These are phyloP conservation scores for Phytophthora ohioensis DNA, from an alignment of 352 stramenopile genomes.

Conservation along the genomic window DNA sequence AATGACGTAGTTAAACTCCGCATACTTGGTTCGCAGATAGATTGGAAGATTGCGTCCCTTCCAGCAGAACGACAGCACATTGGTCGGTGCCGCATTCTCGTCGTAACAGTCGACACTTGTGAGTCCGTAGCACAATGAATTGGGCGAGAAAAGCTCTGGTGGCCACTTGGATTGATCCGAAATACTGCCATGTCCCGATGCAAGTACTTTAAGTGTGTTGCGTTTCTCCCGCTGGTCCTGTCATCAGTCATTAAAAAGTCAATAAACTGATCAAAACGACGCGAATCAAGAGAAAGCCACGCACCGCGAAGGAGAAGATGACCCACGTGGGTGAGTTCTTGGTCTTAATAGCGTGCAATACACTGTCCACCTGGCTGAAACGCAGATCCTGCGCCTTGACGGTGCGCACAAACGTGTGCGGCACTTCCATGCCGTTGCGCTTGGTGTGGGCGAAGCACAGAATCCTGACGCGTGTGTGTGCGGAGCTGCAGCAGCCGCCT, in stretches of 20 bases:
- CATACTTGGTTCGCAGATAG: slow-evolving; percentile 88
- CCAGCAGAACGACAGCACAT: slow-evolving; percentile 89
- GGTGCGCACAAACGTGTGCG: slow-evolving; percentile 85
- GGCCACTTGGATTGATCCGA: slow-evolving; percentile 82
- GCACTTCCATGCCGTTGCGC: slow-evolving; percentile 62
- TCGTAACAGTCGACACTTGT: slow-evolving; percentile 77
- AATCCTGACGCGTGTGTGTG: slow-evolving; percentile 41
- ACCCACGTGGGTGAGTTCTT: slow-evolving; percentile 76
- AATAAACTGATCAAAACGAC: not conserved
- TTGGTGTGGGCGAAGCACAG: slow-evolving; percentile 50
- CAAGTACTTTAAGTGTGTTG: slow-evolving; percentile 84
- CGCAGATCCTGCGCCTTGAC: slow-evolving; percentile 84
- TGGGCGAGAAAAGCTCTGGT: slow-evolving; percentile 79
- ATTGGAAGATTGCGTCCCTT: slow-evolving; percentile 89
- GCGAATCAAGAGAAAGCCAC: slow-evolving; percentile 23
- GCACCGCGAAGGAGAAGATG: slow-evolving; percentile 79
- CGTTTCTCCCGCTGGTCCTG: slow-evolving; percentile 81
- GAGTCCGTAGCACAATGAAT: slow-evolving; percentile 84
- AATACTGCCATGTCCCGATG: slow-evolving; percentile 68
- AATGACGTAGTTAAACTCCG: slow-evolving; percentile 91
- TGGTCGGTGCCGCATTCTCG: slow-evolving; percentile 67
- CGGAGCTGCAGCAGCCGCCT: slow-evolving; percentile 19
- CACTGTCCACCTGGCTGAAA: slow-evolving; percentile 79
- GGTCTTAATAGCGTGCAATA: slow-evolving; percentile 74
- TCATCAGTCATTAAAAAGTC: slow-evolving; percentile 9